These are phyloP conservation scores for Coemansia pectinata DNA, from an alignment of 192 early-diverging fungal species.

Conservation along the genomic window DNA sequence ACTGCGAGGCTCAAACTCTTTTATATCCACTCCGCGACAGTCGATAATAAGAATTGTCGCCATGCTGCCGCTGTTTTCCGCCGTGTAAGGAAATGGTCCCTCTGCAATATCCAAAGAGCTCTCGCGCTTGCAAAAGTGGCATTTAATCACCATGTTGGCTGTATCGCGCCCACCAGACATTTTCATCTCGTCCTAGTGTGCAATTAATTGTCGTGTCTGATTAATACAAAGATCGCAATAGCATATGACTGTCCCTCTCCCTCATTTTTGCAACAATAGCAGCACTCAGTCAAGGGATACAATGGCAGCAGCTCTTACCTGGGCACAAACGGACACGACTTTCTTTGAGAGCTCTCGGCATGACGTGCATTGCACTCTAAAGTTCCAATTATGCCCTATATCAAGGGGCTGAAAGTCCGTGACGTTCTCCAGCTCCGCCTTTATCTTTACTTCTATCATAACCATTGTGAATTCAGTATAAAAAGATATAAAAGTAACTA, in stretches of 20 bases:
- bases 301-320: not conserved
- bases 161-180: conserved; percentile 73
- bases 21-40: conserved; percentile 80
- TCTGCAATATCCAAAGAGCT: conserved; percentile 58
- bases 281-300: not conserved
- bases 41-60: conserved; percentile 71
- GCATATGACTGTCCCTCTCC: not conserved
- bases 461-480: not conserved
- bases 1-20: conserved; percentile 67
- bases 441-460: conserved; percentile 21
- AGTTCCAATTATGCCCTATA: conserved; percentile 58
- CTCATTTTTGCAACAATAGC: not conserved
- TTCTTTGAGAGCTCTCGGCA: conserved; percentile 2
- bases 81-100: conserved; percentile 21
- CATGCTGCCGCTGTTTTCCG: conserved; percentile 62
- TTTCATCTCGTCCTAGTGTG: conserved; percentile 58
- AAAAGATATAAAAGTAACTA: not conserved
- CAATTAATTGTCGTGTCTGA: not conserved
- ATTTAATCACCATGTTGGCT: conserved; percentile 87
- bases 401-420: conserved; percentile 68
- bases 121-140: conserved; percentile 88
- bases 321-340: not conserved
- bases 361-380: not conserved
- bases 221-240: not conserved
- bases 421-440: conserved; percentile 81